Evolutionary conservation across 345 rosid genomes (phyloP).

Genomic region (Camelina sativa): DNA sequence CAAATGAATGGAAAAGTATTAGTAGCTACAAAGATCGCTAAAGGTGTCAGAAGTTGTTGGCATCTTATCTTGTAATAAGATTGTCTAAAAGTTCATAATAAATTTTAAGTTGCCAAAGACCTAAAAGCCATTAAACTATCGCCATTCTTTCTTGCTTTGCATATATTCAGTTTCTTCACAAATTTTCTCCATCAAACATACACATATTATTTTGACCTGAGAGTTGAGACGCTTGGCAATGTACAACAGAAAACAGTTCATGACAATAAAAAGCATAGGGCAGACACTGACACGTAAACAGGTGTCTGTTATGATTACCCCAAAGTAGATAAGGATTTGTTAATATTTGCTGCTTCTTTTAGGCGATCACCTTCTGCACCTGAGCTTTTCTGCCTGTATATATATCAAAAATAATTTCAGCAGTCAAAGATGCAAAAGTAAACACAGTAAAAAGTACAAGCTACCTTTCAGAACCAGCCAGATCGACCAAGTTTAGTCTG

Average conservation of each 20-base stretch:
- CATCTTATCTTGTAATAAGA: slow-evolving; percentile 17
- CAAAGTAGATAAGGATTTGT: slow-evolving; percentile 88
- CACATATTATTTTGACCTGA: slow-evolving; percentile 12
- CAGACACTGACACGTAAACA: slow-evolving; percentile 35
- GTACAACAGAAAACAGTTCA: slow-evolving; percentile 31
- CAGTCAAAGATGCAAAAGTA: slow-evolving; percentile 28
- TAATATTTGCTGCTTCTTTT: slow-evolving; percentile 97
- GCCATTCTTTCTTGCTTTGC: slow-evolving; percentile 10
- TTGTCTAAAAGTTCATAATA: not conserved
- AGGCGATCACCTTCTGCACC: slow-evolving; percentile 98
- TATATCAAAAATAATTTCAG: slow-evolving; percentile 30
- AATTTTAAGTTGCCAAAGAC: slow-evolving; percentile 29
- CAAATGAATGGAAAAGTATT: slow-evolving; percentile 31
- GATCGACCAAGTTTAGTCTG: slow-evolving; percentile 91
- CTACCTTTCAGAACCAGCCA: slow-evolving; percentile 99
- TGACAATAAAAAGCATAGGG: slow-evolving; percentile 13
- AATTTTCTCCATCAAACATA: slow-evolving; percentile 1
- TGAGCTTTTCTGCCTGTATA: slow-evolving; percentile 88
- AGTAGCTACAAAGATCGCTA: slow-evolving; percentile 19
- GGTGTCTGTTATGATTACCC: slow-evolving; percentile 60
- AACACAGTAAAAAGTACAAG: not conserved
- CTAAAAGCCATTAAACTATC: slow-evolving; percentile 26
- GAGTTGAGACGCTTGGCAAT: slow-evolving; percentile 18
- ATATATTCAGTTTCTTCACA: slow-evolving; percentile 10
- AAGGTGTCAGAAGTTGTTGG: slow-evolving; percentile 17